Evolutionary conservation across 805 yeast genomes (phyloP).

Genomic region (Wickerhamomyces canadensis): DNA sequence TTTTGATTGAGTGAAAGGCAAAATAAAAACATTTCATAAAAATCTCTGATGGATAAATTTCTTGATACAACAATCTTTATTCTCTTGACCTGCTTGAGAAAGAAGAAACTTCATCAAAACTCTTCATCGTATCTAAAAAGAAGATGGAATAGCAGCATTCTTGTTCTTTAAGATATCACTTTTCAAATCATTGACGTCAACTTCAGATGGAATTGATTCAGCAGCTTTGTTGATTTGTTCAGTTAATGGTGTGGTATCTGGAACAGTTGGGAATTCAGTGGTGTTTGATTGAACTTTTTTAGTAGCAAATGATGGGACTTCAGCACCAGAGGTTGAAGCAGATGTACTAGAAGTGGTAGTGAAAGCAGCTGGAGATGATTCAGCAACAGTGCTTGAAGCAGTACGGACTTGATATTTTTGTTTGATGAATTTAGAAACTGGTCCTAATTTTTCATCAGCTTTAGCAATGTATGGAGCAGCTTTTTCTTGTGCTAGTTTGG

Average conservation of each 20-base stretch:
- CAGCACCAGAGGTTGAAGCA: slow-evolving; percentile 17
- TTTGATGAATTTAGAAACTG: slow-evolving; percentile 55
- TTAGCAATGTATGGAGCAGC: slow-evolving; percentile 54
- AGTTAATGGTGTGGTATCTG: slow-evolving; percentile 22
- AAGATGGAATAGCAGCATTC: slow-evolving; percentile 19
- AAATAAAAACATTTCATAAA: too few relatives aligned
- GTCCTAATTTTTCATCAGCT: slow-evolving; percentile 57
- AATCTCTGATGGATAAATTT: too few relatives aligned
- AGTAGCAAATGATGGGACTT: slow-evolving; percentile 22
- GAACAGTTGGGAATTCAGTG: slow-evolving; percentile 30
- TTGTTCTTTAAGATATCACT: slow-evolving; percentile 27
- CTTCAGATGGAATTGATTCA: neutral
- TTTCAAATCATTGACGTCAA: slow-evolving; percentile 24
- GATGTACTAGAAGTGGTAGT: slow-evolving; percentile 24
- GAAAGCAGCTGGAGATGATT: slow-evolving; percentile 9
- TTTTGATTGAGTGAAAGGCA: too few relatives aligned
- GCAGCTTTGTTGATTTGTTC: slow-evolving; percentile 14
- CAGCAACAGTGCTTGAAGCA: slow-evolving; percentile 60
- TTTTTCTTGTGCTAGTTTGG: slow-evolving; percentile 48
- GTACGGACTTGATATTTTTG: slow-evolving; percentile 55
- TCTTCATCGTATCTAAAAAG: slow-evolving; percentile 9
- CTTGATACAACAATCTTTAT: too few relatives aligned
- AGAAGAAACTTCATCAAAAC: too few relatives aligned
- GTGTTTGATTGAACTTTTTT: slow-evolving; percentile 11
- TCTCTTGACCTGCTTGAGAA: too few relatives aligned